Percentiles rank a stretch among this genome's conserved stretches.
phyloP scores from a whole-genome alignment of 129 eudicot species.

The Helichrysum umbraculigerum region DNA sequence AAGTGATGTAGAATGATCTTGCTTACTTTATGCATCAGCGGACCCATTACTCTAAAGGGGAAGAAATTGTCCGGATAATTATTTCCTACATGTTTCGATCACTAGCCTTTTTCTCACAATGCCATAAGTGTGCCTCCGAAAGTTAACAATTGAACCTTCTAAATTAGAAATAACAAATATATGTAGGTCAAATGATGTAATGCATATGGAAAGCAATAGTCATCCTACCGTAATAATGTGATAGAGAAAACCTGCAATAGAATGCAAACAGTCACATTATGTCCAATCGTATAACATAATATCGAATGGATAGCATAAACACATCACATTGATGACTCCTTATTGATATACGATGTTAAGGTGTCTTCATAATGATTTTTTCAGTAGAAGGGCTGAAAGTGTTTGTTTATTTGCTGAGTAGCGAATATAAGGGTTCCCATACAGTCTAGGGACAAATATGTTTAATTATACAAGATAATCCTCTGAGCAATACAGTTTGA shows the following conservation, averaged over 20 bases:
- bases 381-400: no score
- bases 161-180: constrained; percentile 4
- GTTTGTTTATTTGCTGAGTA: no score
- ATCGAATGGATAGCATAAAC: not conserved
- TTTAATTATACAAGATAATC: no score
- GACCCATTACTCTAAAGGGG: constrained; percentile 41
- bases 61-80: no score
- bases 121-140: constrained; percentile 38
- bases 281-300: constrained; percentile 11
- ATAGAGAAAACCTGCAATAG: constrained; percentile 23
- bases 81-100: constrained; percentile 26
- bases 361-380: not conserved
- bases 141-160: constrained; percentile 11
- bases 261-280: constrained; percentile 22
- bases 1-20: constrained; percentile 49
- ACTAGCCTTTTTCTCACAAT: constrained; percentile 33
- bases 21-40: constrained; percentile 42
- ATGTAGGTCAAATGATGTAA: constrained; percentile 21
- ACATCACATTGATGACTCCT: not conserved
- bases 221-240: constrained; percentile 20
- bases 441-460: no score
- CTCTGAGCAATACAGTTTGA: not conserved
- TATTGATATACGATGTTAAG: not conserved
- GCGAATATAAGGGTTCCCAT: no score
- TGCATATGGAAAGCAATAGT: not conserved